Conservation (phyloP, 495 filamentous ascomycete genomes). For the Podospora bellae-mahoneyi region DNA sequence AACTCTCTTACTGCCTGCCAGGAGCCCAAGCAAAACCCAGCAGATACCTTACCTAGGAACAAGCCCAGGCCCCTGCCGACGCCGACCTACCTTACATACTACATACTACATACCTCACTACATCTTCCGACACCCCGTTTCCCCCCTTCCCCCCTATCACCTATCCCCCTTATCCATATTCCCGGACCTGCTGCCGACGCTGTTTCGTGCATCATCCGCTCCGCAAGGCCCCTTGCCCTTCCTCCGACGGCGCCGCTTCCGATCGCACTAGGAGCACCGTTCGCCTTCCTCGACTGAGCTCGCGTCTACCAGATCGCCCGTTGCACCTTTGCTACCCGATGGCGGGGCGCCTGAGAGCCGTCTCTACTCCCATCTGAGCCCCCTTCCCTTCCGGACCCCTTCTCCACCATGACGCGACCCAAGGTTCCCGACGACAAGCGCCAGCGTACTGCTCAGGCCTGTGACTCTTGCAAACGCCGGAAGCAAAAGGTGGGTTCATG, state of each 20-base stretch:
- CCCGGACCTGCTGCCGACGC: slow-evolving; percentile 34
- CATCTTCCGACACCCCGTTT: slow-evolving; percentile 31
- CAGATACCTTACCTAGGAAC: neutral
- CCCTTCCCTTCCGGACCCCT: slow-evolving; percentile 4
- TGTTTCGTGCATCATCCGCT: slow-evolving; percentile 37
- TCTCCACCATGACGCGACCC: slow-evolving; percentile 55
- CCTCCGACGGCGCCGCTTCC: slow-evolving; percentile 30
- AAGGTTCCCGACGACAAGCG: slow-evolving; percentile 63
- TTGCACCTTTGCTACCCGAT: slow-evolving; percentile 33
- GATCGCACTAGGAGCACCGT: slow-evolving; percentile 26
- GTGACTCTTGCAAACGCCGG: slow-evolving; percentile 73
- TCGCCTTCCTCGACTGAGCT: slow-evolving; percentile 3
- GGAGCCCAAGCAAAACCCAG: slow-evolving; percentile 14
- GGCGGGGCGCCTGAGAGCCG: slow-evolving; percentile 30
- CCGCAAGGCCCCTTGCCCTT: slow-evolving; percentile 19
- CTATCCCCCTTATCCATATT: slow-evolving; percentile 14
- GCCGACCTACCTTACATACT: slow-evolving; percentile 14
- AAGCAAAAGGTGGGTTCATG: slow-evolving; percentile 64
- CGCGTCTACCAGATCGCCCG: slow-evolving; percentile 16
- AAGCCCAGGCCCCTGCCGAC: slow-evolving; percentile 20
- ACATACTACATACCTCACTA: slow-evolving; percentile 24
- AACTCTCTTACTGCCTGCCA: slow-evolving; percentile 1
- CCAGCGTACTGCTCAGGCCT: slow-evolving; percentile 63
- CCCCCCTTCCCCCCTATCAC: neutral
- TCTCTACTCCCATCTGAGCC: slow-evolving; percentile 4